Base-by-base conservation (phyloP, 1,139 yeast genomes). In the Hemisphaericaspora subhashii region DNA sequence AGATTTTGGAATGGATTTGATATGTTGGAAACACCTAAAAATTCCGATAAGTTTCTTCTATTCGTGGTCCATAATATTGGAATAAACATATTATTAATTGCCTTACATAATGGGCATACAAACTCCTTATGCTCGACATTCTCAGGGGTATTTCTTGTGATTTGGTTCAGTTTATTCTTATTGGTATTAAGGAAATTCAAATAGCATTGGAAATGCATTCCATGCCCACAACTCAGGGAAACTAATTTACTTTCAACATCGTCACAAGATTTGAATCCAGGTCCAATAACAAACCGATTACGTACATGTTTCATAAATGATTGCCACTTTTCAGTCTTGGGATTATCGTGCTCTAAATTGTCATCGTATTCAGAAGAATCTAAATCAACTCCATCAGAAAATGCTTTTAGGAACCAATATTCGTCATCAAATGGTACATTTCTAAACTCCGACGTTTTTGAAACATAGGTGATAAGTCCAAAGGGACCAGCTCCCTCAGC, bases 151-250 rank as follows among this genome's bases (percentile, higher is more conserved):
- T 89, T 86, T 55, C 95, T 70, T 0, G 96, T 86, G 24, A 89
- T 79, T 54, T 87, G 95, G 25, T 75, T 75, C 52, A 78, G 86
- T 22, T 83, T 74, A 11, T 69, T 62, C 39, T 77, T 66, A 34
- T 75, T 72, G 14, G 79, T 72, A 36, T 69, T 68, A 53, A 81
- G 64, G 54, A 81, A 86, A 43, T 81, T 80, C 40, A 77, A 58
- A 51, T 83, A 86, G 55, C 98, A 92, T 25, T 77, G 74, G 48
- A 77, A 80, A 59, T 92, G 98, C 81, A 92, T 84, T 1, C 96
- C 95, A 62, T 92, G 98, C 0, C 97, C 95, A 65, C 98, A 92
- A 38, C 95, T 83, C 51, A 83, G 81, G 5, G 89, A 70, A 1
- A 86, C 80, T 6, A 83, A 66, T 38, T 73, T 73, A 36, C 64